phyloP scores from a whole-genome alignment of 1,284 basidiomycete species.

The Pascua guehoae region DNA sequence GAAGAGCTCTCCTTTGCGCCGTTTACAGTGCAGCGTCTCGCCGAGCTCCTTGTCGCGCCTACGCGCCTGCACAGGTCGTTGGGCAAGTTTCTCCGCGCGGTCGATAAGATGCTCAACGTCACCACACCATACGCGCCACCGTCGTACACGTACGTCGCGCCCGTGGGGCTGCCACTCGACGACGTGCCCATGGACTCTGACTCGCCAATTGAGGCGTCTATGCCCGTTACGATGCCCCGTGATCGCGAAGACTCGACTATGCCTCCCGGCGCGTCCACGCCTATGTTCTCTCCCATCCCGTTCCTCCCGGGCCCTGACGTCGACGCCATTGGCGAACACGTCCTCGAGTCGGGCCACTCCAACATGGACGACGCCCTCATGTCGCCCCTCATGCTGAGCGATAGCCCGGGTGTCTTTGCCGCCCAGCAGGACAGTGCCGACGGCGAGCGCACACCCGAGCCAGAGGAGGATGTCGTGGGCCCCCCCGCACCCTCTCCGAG shows the following conservation, averaged over 20 bases:
- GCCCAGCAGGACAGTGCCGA: slow-evolving; percentile 3
- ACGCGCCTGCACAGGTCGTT: slow-evolving; percentile 68
- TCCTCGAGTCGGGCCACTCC: slow-evolving; percentile 9
- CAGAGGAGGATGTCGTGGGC: background rate
- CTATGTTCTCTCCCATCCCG: slow-evolving; percentile 50
- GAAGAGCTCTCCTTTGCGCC: slow-evolving; percentile 69
- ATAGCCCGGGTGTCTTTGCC: slow-evolving; percentile 6
- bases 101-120: slow-evolving; percentile 80
- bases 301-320: slow-evolving; percentile 31
- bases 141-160: slow-evolving; percentile 32
- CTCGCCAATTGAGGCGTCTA: slow-evolving; percentile 1
- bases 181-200: too few species aligned
- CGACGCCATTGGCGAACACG: slow-evolving; percentile 16
- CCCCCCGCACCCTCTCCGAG: too few species aligned
- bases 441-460: slow-evolving; percentile 37
- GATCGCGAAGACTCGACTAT: slow-evolving; percentile 28
- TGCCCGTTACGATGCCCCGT: background rate
- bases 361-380: slow-evolving; percentile 31
- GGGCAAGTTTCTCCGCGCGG: slow-evolving; percentile 85
- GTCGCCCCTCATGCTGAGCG: slow-evolving; percentile 37
- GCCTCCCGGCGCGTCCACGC: slow-evolving; percentile 40
- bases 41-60: slow-evolving; percentile 75
- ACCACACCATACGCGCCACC: slow-evolving; percentile 58
- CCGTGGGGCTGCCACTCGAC: background rate
- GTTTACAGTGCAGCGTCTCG: slow-evolving; percentile 88